phyloP scores from a whole-genome alignment of 768 basidiomycete genomes.

The Amanita phalloides region DNA sequence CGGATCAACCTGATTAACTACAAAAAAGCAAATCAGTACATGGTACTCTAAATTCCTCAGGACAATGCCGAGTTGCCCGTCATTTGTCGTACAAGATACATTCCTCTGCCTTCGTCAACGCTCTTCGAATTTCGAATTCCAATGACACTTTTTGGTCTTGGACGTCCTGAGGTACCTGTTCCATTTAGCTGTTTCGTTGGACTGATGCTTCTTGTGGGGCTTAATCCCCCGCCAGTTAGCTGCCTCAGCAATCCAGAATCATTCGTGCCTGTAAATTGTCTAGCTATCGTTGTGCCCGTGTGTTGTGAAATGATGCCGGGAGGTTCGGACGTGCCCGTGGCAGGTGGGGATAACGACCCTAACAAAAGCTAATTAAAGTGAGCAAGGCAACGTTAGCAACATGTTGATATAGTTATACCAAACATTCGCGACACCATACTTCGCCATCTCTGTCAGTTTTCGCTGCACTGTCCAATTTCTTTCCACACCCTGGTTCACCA shows the following conservation, averaged over 20 bases:
- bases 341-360: constrained; percentile 13
- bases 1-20: neutral
- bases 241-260: constrained; percentile 36
- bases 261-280: constrained; percentile 57
- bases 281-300: constrained; percentile 65
- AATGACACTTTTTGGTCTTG: constrained; percentile 71
- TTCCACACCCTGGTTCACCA: constrained; percentile 68
- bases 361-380: neutral
- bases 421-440: constrained; percentile 80
- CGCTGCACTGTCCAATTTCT: constrained; percentile 74
- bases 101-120: constrained; percentile 57
- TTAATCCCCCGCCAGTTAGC: constrained; percentile 56
- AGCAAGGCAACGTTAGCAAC: neutral
- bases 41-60: neutral
- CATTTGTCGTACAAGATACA: constrained; percentile 73
- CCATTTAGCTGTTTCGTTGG: constrained; percentile 59
- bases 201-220: constrained; percentile 62
- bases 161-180: constrained; percentile 10
- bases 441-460: constrained; percentile 58
- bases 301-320: constrained; percentile 39
- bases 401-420: constrained; percentile 34
- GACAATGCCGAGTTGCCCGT: constrained; percentile 38
- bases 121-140: constrained; percentile 56
- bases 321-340: constrained; percentile 10
- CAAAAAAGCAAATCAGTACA: neutral